These are phyloP conservation scores for Solidago caesia DNA, from an alignment of 129 eudicot genomes.

Conservation along the genomic window DNA sequence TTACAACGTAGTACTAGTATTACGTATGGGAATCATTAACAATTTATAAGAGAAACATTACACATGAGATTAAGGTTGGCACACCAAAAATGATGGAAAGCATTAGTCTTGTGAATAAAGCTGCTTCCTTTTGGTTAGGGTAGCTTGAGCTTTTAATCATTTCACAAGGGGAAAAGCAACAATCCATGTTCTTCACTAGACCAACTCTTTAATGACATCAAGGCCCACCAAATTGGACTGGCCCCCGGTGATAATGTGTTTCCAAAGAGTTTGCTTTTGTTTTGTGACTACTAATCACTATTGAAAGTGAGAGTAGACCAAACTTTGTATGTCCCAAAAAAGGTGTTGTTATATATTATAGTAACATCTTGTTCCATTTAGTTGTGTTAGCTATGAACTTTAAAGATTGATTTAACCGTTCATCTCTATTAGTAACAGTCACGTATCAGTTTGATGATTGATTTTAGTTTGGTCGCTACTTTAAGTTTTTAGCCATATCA, in stretches of 20 bases:
- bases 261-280: slow-evolving; percentile 19
- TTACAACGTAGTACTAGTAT: too few species aligned
- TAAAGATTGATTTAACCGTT: too few species aligned
- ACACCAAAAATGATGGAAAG: slow-evolving; percentile 33
- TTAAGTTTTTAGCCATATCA: too few species aligned
- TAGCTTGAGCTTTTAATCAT: slow-evolving; percentile 42
- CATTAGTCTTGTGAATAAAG: slow-evolving; percentile 36
- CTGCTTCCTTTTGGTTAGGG: slow-evolving; percentile 15
- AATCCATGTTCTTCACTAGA: slow-evolving; percentile 26
- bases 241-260: slow-evolving; percentile 25
- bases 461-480: too few species aligned
- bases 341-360: too few species aligned
- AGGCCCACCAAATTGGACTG: slow-evolving; percentile 22
- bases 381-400: too few species aligned
- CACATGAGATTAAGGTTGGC: slow-evolving; percentile 27
- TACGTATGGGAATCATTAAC: neutral
- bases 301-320: slow-evolving; percentile 28
- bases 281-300: slow-evolving; percentile 15
- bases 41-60: neutral
- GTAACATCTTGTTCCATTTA: too few species aligned
- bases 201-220: slow-evolving; percentile 24
- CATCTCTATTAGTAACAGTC: too few species aligned
- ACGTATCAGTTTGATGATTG: too few species aligned
- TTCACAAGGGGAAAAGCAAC: slow-evolving; percentile 30
- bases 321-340: neutral